These are phyloP conservation scores for Xerocomellus chrysenteron DNA, from an alignment of 768 basidiomycete species.

Conservation along the genomic window DNA sequence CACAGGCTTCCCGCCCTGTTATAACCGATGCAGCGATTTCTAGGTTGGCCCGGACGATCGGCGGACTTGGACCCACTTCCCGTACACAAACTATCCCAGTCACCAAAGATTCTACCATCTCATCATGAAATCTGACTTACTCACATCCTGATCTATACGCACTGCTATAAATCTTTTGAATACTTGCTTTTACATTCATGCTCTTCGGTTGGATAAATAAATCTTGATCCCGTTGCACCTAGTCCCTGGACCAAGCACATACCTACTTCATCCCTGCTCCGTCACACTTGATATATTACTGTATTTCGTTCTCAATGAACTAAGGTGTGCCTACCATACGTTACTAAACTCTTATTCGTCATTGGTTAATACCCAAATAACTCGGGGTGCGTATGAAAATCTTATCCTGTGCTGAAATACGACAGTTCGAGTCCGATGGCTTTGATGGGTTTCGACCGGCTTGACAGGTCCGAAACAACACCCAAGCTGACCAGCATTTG, in stretches of 20 bases:
- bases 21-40: conserved; percentile 73
- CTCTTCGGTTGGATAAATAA: conserved; percentile 21
- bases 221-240: conserved; percentile 12
- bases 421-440: conserved; percentile 91
- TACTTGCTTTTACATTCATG: conserved; percentile 13
- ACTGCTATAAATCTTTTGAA: conserved; percentile 11
- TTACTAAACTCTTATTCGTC: conserved; percentile 17
- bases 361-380: not conserved
- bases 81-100: conserved; percentile 28
- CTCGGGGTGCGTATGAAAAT: not conserved
- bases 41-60: conserved; percentile 61
- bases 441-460: conserved; percentile 81
- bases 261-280: conserved; percentile 22
- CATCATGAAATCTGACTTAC: conserved; percentile 16
- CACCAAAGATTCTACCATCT: conserved; percentile 28
- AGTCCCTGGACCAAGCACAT: conserved; percentile 12
- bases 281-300: conserved; percentile 16
- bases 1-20: conserved; percentile 58
- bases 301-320: conserved; percentile 16
- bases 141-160: conserved; percentile 10
- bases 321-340: conserved; percentile 23
- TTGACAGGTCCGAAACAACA: conserved; percentile 86
- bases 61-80: conserved; percentile 30
- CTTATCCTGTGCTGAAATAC: conserved; percentile 73
- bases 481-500: conserved; percentile 90